phyloP scores from a whole-genome alignment of 805 yeast species.

The Nakazawaea anatomiae region DNA sequence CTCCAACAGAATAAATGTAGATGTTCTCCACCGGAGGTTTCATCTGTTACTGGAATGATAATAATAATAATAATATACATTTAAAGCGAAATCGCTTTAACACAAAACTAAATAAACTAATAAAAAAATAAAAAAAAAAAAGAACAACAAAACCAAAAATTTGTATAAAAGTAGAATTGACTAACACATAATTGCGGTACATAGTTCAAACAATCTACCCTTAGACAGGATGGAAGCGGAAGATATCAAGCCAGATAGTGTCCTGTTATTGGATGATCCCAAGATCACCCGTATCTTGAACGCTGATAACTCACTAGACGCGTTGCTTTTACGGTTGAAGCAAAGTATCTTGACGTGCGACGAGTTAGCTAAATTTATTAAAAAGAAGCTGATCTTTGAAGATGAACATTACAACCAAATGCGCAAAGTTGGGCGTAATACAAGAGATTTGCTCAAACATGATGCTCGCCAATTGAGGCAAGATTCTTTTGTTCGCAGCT shows the following conservation, averaged over 20 bases:
- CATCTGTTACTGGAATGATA: too few species aligned
- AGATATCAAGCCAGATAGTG: conserved; percentile 16
- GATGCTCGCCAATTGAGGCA: conserved; percentile 38
- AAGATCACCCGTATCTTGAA: conserved; percentile 46
- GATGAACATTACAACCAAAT: conserved; percentile 73
- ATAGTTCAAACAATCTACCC: background rate
- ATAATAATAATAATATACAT: too few species aligned
- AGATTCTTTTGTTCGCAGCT: conserved; percentile 60
- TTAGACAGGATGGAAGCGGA: background rate
- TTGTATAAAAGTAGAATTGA: too few species aligned
- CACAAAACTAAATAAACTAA: too few species aligned
- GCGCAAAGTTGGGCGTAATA: conserved; percentile 60
- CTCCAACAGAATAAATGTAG: too few species aligned
- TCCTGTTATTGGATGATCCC: conserved; percentile 40
- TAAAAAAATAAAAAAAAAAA: too few species aligned
- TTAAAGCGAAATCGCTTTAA: too few species aligned
- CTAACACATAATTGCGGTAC: too few species aligned
- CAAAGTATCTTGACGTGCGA: conserved; percentile 78
- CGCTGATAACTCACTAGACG: conserved; percentile 74
- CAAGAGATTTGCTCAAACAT: conserved; percentile 42
- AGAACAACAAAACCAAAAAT: too few species aligned
- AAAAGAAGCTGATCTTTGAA: conserved; percentile 72
- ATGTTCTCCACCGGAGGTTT: too few species aligned
- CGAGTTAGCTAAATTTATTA: conserved; percentile 74
- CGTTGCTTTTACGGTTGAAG: conserved; percentile 66